phyloP scores from a whole-genome alignment of 371 early-diverging fungal genomes.

The Sanchytrium tribonematis region DNA sequence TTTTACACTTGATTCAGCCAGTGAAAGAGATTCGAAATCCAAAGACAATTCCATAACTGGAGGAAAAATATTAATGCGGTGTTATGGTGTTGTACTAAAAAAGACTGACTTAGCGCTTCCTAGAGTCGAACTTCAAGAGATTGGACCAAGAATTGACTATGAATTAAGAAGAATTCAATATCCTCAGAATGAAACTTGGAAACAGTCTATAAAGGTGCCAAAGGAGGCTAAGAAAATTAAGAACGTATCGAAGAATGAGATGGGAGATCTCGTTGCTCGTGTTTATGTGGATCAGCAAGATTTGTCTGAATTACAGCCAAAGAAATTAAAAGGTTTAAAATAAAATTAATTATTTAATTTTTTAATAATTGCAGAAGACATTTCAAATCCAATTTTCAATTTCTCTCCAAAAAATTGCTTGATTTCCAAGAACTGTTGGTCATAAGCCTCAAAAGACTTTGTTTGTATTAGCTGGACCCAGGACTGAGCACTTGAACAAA shows the following conservation, averaged over 20 bases:
- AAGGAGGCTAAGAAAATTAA: slow-evolving; percentile 34
- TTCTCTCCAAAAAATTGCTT: slow-evolving; percentile 33
- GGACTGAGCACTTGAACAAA: slow-evolving; percentile 54
- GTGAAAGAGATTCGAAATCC: neutral
- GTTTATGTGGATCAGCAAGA: neutral
- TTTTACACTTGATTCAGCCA: slow-evolving; percentile 38
- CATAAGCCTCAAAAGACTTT: slow-evolving; percentile 54
- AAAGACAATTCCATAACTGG: slow-evolving; percentile 3
- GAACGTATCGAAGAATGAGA: neutral
- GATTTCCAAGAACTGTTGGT: slow-evolving; percentile 46
- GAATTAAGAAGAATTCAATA: slow-evolving; percentile 36
- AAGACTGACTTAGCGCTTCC: slow-evolving; percentile 57
- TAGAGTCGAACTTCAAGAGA: slow-evolving; percentile 62
- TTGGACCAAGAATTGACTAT: slow-evolving; percentile 72
- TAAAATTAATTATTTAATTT: neutral
- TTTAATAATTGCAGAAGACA: neutral
- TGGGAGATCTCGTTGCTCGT: neutral
- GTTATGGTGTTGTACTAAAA: slow-evolving; percentile 47
- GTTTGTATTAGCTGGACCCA: slow-evolving; percentile 69
- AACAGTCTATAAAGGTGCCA: slow-evolving; percentile 44
- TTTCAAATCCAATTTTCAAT: neutral
- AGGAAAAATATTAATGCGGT: slow-evolving; percentile 38
- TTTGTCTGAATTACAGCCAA: neutral
- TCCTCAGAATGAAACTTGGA: slow-evolving; percentile 49
- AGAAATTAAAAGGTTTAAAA: neutral